Conservation (phyloP, 192 early-diverging fungal species). For the Dissophora globulifera region DNA sequence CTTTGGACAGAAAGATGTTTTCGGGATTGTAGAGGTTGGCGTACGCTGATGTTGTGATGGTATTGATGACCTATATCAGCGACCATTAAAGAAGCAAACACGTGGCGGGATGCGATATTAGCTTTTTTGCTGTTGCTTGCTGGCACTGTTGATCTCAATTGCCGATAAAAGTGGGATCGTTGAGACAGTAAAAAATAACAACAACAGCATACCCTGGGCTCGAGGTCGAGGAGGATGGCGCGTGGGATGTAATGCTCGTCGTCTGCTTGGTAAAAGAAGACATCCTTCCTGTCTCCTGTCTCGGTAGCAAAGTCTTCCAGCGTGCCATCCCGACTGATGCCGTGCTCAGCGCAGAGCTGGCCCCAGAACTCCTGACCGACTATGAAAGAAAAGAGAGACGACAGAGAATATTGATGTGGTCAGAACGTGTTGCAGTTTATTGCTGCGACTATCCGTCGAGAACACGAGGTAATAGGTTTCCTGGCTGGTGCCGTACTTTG, state of each 20-base stretch:
- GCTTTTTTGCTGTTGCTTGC: too few species aligned
- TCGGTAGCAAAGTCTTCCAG: conserved; percentile 92
- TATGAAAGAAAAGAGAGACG: conserved; percentile 34
- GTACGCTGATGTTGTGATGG: conserved; percentile 85
- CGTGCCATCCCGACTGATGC: conserved; percentile 93
- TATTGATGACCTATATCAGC: conserved; percentile 82
- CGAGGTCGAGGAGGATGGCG: conserved; percentile 90
- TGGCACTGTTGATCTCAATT: too few species aligned
- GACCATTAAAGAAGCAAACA: too few species aligned
- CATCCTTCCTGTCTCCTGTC: conserved; percentile 94
- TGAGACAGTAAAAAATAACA: too few species aligned
- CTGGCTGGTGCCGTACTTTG: conserved; percentile 92
- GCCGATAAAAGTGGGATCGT: too few species aligned
- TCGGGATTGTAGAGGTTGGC: conserved; percentile 97
- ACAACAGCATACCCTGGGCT: conserved; percentile 89
- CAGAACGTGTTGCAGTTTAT: background rate
- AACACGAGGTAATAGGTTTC: too few species aligned
- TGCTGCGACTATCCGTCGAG: background rate
- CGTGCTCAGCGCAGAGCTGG: conserved; percentile 94
- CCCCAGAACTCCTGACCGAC: conserved; percentile 97
- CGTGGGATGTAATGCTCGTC: conserved; percentile 99
- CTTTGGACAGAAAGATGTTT: conserved; percentile 92
- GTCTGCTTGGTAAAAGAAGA: conserved; percentile 99
- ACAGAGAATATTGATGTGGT: background rate
- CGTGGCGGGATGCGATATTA: too few species aligned